phyloP scores from a whole-genome alignment of 768 basidiomycete species.

The Crassisporium funariophilum region DNA sequence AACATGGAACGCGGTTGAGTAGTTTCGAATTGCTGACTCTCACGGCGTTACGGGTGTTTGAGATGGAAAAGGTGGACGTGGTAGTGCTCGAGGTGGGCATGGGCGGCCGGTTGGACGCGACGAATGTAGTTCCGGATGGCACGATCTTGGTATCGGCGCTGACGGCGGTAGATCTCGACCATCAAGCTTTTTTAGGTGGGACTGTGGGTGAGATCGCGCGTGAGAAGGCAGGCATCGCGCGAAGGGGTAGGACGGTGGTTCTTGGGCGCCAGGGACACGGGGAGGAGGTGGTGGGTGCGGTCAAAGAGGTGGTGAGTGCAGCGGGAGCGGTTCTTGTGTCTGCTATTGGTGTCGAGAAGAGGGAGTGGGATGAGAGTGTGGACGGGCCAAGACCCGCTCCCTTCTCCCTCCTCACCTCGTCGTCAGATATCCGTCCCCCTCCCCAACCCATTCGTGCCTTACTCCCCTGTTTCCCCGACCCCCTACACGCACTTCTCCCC shows the following conservation, averaged over 20 bases:
- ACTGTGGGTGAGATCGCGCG: conserved; percentile 72
- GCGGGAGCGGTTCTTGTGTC: conserved; percentile 40
- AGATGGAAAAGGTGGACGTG: conserved; percentile 63
- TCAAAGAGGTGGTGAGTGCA: conserved; percentile 41
- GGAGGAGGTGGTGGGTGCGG: conserved; percentile 43
- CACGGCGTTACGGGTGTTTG: conserved; percentile 78
- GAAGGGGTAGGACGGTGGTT: conserved; percentile 61
- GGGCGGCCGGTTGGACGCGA: conserved; percentile 92
- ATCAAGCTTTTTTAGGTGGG: conserved; percentile 85
- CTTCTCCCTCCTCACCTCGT: conserved; percentile 29
- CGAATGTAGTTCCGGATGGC: conserved; percentile 80
- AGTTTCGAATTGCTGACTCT: conserved; percentile 87
- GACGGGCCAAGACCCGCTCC: conserved; percentile 33
- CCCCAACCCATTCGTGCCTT: conserved; percentile 43
- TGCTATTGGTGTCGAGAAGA: conserved; percentile 36
- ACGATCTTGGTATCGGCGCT: conserved; percentile 77
- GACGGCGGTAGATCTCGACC: conserved; percentile 89
- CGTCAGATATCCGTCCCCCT: conserved; percentile 19
- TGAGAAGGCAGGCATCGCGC: conserved; percentile 85
- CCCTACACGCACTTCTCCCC: conserved; percentile 55
- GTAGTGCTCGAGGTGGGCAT: conserved; percentile 92
- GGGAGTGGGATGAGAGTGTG: conserved; percentile 34
- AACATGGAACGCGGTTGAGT: conserved; percentile 51
- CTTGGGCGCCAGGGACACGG: conserved; percentile 62
- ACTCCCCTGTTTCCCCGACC: conserved; percentile 45